phyloP scores from a whole-genome alignment of 768 basidiomycete genomes.

The Tephrocybe sp. region DNA sequence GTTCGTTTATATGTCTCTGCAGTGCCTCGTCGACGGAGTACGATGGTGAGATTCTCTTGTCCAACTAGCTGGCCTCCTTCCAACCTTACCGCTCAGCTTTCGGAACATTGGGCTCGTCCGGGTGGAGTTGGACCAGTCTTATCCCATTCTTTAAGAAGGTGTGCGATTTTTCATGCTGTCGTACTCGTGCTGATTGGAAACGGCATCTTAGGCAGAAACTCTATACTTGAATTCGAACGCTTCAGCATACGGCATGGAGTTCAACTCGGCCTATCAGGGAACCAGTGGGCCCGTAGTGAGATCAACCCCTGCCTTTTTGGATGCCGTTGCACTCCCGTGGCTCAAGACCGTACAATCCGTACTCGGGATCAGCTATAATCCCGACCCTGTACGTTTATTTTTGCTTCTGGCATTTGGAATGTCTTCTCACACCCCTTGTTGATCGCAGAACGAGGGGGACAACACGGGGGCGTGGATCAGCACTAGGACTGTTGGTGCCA shows the following conservation, averaged over 20 bases:
- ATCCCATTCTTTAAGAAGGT: slow-evolving; percentile 2
- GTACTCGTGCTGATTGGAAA: too few species aligned
- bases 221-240: neutral
- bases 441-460: slow-evolving; percentile 3
- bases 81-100: neutral
- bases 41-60: neutral
- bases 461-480: slow-evolving; percentile 1
- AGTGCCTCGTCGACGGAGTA: neutral
- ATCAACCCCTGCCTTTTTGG: neutral
- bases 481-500: neutral
- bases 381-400: neutral
- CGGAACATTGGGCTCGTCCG: neutral
- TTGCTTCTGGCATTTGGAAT: neutral
- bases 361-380: neutral
- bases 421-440: neutral
- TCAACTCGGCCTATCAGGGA: neutral
- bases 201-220: neutral
- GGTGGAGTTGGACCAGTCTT: slow-evolving; percentile 2
- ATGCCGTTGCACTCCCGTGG: neutral
- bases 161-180: neutral
- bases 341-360: neutral
- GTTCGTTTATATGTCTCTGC: neutral
- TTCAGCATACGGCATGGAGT: neutral
- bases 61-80: neutral
- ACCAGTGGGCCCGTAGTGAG: neutral